A percentile compares a stretch with the other conserved stretches of the same genome.
Evolutionary conservation across 495 filamentous ascomycete species (phyloP).

Genomic region (Podospora sp.): DNA sequence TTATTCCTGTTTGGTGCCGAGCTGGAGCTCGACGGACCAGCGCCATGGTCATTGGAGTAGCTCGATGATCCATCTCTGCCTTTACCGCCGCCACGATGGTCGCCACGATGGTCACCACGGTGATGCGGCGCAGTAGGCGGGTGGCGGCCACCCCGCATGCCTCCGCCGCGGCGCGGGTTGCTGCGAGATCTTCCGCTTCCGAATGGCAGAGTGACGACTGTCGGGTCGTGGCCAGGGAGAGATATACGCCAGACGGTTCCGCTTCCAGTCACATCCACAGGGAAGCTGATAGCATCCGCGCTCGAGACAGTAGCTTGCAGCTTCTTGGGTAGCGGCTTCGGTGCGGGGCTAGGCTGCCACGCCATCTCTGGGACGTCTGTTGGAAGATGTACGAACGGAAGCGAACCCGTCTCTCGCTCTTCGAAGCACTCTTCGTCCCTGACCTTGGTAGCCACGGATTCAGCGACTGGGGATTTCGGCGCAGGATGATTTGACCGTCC

Average conservation of each 20-base stretch:
- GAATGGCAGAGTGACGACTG: conserved; percentile 43
- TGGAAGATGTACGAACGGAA: conserved; percentile 70
- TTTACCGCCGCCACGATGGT: conserved; percentile 19
- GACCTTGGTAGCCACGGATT: conserved; percentile 57
- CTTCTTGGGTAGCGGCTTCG: conserved; percentile 43
- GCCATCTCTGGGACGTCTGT: conserved; percentile 56
- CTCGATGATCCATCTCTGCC: conserved; percentile 28
- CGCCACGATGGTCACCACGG: conserved; percentile 1
- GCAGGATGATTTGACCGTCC: conserved; percentile 60
- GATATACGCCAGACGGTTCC: conserved; percentile 47
- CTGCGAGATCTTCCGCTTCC: conserved; percentile 43
- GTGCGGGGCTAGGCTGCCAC: conserved; percentile 49
- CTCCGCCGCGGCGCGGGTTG: conserved; percentile 50
- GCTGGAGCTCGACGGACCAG: conserved; percentile 19
- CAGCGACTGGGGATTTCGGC: conserved; percentile 55
- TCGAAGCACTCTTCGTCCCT: conserved; percentile 82
- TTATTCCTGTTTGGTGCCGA: conserved; percentile 17
- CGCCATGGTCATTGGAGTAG: conserved; percentile 28
- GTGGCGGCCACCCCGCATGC: conserved; percentile 34
- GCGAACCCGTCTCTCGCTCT: conserved; percentile 77
- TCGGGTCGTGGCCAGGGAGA: conserved; percentile 46
- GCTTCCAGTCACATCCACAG: conserved; percentile 40
- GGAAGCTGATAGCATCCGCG: conserved; percentile 46
- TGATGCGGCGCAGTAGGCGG: conserved; percentile 29
- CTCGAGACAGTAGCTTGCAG: conserved; percentile 39